Evolutionary conservation across 495 filamentous ascomycete genomes (phyloP).

Genomic region (Penicillium antarcticum): DNA sequence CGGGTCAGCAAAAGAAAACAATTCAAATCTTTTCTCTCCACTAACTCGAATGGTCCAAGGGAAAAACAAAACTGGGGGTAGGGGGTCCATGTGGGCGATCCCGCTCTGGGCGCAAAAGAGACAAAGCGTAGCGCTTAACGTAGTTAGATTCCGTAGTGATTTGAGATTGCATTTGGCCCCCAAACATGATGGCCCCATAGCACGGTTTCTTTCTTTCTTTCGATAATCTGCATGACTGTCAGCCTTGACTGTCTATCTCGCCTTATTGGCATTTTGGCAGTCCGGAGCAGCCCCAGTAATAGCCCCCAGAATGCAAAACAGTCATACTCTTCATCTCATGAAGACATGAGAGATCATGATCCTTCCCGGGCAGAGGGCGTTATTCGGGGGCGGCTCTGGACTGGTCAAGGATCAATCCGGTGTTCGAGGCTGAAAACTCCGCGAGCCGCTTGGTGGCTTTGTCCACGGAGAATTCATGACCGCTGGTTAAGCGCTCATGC

Average conservation of each 20-base stretch:
- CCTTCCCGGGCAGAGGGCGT: not conserved
- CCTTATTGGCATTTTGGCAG: no score
- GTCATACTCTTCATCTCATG: no score
- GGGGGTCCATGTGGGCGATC: not conserved
- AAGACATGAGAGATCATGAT: not conserved
- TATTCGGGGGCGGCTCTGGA: slow-evolving; percentile 20
- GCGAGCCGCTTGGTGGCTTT: slow-evolving; percentile 20
- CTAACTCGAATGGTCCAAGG: not conserved
- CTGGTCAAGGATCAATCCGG: slow-evolving; percentile 13
- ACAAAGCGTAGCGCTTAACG: slow-evolving; percentile 10
- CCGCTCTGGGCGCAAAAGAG: not conserved
- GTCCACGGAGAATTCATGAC: slow-evolving; percentile 22
- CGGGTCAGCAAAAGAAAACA: not conserved
- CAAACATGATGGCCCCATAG: not conserved
- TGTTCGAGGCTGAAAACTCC: slow-evolving; percentile 25
- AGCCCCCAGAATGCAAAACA: no score
- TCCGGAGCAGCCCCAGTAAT: no score
- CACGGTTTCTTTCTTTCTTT: no score
- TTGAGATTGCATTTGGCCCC: no score
- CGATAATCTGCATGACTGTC: no score
- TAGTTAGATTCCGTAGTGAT: not conserved
- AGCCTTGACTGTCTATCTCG: no score
- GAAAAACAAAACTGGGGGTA: not conserved
- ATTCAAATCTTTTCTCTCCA: not conserved
- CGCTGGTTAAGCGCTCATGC: slow-evolving; percentile 27